phyloP scores from a whole-genome alignment of 257 asterid genomes.

The Pogostemon cablin region DNA sequence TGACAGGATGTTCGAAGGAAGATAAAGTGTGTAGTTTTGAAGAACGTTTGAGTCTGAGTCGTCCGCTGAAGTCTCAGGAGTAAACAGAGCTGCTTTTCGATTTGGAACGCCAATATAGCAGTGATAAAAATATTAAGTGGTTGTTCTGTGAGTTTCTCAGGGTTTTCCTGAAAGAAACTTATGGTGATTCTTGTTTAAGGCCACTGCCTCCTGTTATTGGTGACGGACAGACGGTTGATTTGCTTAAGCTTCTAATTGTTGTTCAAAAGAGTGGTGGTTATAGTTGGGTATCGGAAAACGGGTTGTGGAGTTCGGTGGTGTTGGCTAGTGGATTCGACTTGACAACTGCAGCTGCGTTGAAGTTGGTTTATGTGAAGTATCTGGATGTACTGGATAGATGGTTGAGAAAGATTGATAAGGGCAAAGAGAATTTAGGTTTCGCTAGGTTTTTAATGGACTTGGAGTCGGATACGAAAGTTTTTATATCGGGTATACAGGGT shows the following conservation, averaged over 20 bases:
- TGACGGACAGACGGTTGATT: slow-evolving; percentile 58
- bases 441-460: slow-evolving; percentile 44
- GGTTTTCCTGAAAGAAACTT: slow-evolving; percentile 22
- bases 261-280: slow-evolving; percentile 62
- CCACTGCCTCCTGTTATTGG: slow-evolving; percentile 57
- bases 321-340: slow-evolving; percentile 56
- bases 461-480: slow-evolving; percentile 52
- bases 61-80: slow-evolving; percentile 20
- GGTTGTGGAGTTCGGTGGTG: slow-evolving; percentile 52
- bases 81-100: slow-evolving; percentile 10
- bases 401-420: slow-evolving; percentile 43
- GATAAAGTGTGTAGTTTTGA: slow-evolving; percentile 52
- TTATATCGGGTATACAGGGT: slow-evolving; percentile 41
- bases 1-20: slow-evolving; percentile 68
- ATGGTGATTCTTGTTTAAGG: too few relatives aligned
- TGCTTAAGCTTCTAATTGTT: slow-evolving; percentile 47
- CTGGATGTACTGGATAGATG: slow-evolving; percentile 44
- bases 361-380: slow-evolving; percentile 58
- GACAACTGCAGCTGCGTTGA: slow-evolving; percentile 45
- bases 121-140: slow-evolving; percentile 27
- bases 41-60: slow-evolving; percentile 29
- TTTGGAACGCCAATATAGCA: slow-evolving; percentile 15
- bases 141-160: slow-evolving; percentile 42
- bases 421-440: slow-evolving; percentile 29
- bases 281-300: slow-evolving; percentile 28